phyloP scores from a whole-genome alignment of 1,284 basidiomycete genomes.

The Wallemia mellicola region DNA sequence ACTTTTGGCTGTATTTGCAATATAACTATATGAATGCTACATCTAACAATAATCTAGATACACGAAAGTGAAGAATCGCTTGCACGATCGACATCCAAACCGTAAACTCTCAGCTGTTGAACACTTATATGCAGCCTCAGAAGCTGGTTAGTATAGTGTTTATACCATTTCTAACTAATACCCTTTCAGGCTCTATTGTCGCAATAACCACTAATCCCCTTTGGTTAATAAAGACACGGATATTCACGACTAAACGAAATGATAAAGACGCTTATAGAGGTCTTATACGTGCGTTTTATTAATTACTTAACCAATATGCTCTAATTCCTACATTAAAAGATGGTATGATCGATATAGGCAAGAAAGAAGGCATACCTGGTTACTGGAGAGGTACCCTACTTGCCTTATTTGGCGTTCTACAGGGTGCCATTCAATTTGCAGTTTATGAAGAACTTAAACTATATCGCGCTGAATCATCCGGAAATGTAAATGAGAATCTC shows the following conservation, averaged over 20 bases:
- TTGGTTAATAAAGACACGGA: slow-evolving; percentile 93
- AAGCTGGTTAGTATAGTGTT: slow-evolving; percentile 44
- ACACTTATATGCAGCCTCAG: slow-evolving; percentile 66
- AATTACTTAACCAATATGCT: slow-evolving; percentile 3
- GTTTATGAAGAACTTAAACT: slow-evolving; percentile 85
- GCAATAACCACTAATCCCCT: slow-evolving; percentile 90
- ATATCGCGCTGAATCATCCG: slow-evolving; percentile 51
- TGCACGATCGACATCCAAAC: background rate
- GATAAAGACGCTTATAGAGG: slow-evolving; percentile 42
- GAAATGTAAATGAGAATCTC: slow-evolving; percentile 23
- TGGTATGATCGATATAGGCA: slow-evolving; percentile 37
- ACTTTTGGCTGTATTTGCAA: slow-evolving; percentile 69
- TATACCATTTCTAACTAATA: background rate
- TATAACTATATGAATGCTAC: background rate
- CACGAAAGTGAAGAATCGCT: background rate
- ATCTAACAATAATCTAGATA: background rate
- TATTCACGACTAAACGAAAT: slow-evolving; percentile 53
- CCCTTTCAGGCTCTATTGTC: slow-evolving; percentile 46
- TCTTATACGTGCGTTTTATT: slow-evolving; percentile 32
- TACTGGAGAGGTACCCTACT: slow-evolving; percentile 66
- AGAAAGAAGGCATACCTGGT: slow-evolving; percentile 44
- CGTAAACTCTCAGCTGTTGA: slow-evolving; percentile 32
- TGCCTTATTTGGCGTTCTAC: slow-evolving; percentile 74
- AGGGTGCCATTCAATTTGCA: slow-evolving; percentile 89
- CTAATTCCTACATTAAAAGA: slow-evolving; percentile 21